phyloP scores from a whole-genome alignment of 306 rosid genomes.

The Biancaea sappan region DNA sequence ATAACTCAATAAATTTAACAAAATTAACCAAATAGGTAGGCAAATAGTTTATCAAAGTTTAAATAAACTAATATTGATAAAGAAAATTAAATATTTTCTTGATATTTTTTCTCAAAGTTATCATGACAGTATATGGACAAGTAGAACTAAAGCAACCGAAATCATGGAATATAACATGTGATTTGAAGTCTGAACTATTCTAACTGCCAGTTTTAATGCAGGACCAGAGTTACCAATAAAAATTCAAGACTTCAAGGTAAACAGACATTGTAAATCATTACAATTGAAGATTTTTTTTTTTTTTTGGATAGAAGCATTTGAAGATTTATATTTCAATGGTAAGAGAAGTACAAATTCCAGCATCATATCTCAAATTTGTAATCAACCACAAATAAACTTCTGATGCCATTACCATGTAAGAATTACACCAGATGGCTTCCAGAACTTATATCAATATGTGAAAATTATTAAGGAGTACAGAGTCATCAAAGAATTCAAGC shows the following conservation, averaged over 20 bases:
- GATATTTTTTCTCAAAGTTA: background rate
- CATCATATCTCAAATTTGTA: background rate
- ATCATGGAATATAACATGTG: background rate
- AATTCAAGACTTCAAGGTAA: background rate
- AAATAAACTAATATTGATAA: background rate
- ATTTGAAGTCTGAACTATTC: background rate
- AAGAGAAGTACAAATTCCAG: background rate
- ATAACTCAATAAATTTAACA: background rate
- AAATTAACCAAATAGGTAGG: background rate
- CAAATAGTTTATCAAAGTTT: background rate
- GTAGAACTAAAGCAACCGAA: no score
- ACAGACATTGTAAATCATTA: background rate
- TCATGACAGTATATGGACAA: background rate
- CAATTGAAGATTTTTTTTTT: background rate
- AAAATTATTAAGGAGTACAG: constrained; percentile 3
- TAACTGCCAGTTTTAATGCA: background rate
- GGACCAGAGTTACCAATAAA: background rate
- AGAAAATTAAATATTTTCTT: background rate
- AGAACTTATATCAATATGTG: background rate
- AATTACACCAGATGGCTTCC: constrained; percentile 7
- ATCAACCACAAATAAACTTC: background rate
- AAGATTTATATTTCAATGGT: background rate
- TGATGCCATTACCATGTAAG: background rate
- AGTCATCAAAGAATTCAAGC: constrained; percentile 27
- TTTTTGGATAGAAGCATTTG: no score